phyloP scores from a whole-genome alignment of 306 rosid species.

The Phaseolus lunatus region DNA sequence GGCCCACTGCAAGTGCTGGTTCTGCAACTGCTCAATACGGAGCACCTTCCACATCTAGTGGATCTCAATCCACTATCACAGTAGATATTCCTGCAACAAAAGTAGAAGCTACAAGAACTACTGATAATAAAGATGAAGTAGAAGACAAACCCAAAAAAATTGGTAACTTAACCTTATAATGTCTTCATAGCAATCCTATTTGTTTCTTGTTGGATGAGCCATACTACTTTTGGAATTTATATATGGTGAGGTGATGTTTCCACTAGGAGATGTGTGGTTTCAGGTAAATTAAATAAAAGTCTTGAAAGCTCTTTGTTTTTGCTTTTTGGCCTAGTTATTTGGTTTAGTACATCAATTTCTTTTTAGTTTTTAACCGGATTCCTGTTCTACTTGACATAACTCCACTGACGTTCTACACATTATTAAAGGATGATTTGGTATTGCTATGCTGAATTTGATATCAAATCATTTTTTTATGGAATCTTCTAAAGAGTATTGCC shows the following conservation, averaged over 20 bases:
- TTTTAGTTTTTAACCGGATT: constrained; percentile 4
- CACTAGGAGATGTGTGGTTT: constrained; percentile 28
- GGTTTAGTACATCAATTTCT: constrained; percentile 9
- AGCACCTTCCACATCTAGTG: constrained; percentile 47
- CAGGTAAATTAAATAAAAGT: constrained; percentile 4
- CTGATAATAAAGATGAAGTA: constrained; percentile 54
- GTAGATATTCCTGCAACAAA: constrained; percentile 76
- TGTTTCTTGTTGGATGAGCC: constrained; percentile 32
- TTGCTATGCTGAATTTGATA: constrained; percentile 22
- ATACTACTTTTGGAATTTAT: constrained; percentile 33
- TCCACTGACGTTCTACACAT: background rate
- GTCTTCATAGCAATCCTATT: constrained; percentile 20
- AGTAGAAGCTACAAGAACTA: constrained; percentile 61
- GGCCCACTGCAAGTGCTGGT: constrained; percentile 53
- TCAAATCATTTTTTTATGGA: background rate
- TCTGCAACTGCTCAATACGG: constrained; percentile 46
- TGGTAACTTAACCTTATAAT: constrained; percentile 64
- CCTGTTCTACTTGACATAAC: constrained; percentile 20
- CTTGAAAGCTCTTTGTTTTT: constrained; percentile 3
- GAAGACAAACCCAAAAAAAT: constrained; percentile 64
- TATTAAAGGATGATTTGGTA: background rate
- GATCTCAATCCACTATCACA: constrained; percentile 66
- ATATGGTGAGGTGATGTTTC: constrained; percentile 2
- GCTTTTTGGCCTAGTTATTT: background rate
- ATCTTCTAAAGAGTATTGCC: background rate